phyloP scores from a whole-genome alignment of 164 flowering plant species.

The Macadamia integrifolia region DNA sequence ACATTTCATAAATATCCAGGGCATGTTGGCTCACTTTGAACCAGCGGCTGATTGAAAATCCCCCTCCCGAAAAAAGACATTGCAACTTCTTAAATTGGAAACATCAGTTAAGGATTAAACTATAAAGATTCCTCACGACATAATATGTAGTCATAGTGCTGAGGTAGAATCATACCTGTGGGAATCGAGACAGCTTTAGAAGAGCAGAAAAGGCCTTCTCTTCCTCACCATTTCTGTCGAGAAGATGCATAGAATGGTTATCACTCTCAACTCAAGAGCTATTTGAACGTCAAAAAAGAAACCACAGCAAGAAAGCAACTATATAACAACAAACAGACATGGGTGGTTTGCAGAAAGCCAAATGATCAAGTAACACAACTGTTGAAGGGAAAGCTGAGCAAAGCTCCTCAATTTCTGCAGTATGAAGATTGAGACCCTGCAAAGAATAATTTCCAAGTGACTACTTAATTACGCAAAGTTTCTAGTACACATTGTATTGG shows the following conservation, averaged over 20 bases:
- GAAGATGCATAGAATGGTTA: slow-evolving; percentile 3
- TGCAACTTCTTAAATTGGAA: too few species aligned
- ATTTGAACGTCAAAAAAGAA: background rate
- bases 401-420: slow-evolving; percentile 70
- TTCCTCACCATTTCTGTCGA: slow-evolving; percentile 63
- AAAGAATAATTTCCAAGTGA: slow-evolving; percentile 6
- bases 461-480: background rate
- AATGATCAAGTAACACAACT: slow-evolving; percentile 71
- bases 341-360: slow-evolving; percentile 92
- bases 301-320: background rate
- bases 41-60: too few species aligned
- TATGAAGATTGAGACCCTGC: slow-evolving; percentile 82
- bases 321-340: slow-evolving; percentile 28
- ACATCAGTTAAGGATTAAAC: background rate
- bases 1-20: too few species aligned
- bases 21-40: too few species aligned
- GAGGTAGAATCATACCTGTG: slow-evolving; percentile 47
- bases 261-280: background rate
- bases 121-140: background rate
- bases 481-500: too few species aligned
- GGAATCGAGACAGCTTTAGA: slow-evolving; percentile 64
- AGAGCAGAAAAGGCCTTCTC: slow-evolving; percentile 45
- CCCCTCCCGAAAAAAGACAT: too few species aligned
- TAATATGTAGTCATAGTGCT: background rate
- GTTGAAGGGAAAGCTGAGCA: slow-evolving; percentile 85